Conservation (phyloP, 2,329 filamentous ascomycete genomes). For the Fusarium sarcochroum region DNA sequence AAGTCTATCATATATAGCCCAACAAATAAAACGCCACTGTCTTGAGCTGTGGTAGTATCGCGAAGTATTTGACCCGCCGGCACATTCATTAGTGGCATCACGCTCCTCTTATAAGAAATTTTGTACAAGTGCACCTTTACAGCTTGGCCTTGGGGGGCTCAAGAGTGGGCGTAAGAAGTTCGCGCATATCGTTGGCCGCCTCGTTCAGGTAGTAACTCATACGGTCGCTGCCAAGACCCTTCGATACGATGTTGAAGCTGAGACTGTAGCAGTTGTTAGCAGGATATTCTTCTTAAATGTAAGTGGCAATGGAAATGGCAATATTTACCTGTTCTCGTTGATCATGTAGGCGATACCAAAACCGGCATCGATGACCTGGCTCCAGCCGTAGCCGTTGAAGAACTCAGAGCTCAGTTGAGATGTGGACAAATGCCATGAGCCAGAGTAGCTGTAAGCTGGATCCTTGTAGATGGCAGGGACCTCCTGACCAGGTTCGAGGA, state of each 20-base stretch:
- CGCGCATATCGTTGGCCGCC: slow-evolving; percentile 89
- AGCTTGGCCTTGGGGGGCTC: slow-evolving; percentile 89
- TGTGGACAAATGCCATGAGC: slow-evolving; percentile 90
- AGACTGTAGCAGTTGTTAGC: slow-evolving; percentile 69
- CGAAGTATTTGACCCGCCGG: neutral
- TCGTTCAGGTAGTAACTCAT: slow-evolving; percentile 98
- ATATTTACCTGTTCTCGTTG: slow-evolving; percentile 89
- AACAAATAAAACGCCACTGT: slow-evolving; percentile 4
- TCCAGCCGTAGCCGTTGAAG: slow-evolving; percentile 99
- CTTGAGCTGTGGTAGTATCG: neutral
- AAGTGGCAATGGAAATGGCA: neutral
- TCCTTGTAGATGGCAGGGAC: slow-evolving; percentile 88
- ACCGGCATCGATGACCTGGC: slow-evolving; percentile 94
- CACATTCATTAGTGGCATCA: slow-evolving; percentile 9
- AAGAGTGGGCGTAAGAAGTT: slow-evolving; percentile 85
- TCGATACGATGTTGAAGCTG: slow-evolving; percentile 98
- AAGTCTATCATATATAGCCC: slow-evolving; percentile 30
- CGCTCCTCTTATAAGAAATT: slow-evolving; percentile 9
- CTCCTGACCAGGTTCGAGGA: slow-evolving; percentile 84
- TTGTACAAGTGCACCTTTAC: slow-evolving; percentile 60
- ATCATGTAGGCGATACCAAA: slow-evolving; percentile 99
- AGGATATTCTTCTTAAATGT: neutral
- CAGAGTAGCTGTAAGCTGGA: slow-evolving; percentile 85
- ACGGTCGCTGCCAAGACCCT: slow-evolving; percentile 87
- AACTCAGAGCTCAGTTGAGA: slow-evolving; percentile 95